A percentile compares a stretch with the other conserved stretches of the same genome.
Evolutionary conservation across 2,329 filamentous ascomycete species (phyloP).

Genomic region (Lachnellula occidentalis): DNA sequence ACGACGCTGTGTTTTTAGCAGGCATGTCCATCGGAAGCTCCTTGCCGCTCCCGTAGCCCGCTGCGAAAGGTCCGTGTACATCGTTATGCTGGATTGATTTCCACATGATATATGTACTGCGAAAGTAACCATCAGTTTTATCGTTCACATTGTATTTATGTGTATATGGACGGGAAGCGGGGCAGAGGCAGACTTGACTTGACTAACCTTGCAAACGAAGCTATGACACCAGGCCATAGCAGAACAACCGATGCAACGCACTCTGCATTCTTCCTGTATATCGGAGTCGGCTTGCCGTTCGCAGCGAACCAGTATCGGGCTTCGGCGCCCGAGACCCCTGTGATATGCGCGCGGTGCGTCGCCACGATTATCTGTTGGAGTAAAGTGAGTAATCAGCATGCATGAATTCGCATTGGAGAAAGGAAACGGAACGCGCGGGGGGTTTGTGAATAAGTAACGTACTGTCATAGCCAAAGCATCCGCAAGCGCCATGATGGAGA

Average conservation of each 20-base stretch:
- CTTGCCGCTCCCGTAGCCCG: conserved; percentile 15
- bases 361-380: conserved; percentile 39
- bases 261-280: conserved; percentile 44
- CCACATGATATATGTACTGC: conserved; percentile 33
- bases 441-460: conserved; percentile 3
- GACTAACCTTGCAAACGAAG: conserved; percentile 41
- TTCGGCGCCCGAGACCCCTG: conserved; percentile 30
- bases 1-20: not conserved
- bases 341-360: conserved; percentile 39
- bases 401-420: too few species aligned
- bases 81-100: conserved; percentile 33
- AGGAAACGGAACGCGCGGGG: not conserved
- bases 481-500: conserved; percentile 42
- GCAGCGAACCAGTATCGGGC: conserved; percentile 29
- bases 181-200: too few species aligned
- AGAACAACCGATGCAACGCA: conserved; percentile 47
- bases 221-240: conserved; percentile 46
- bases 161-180: too few species aligned
- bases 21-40: conserved; percentile 15
- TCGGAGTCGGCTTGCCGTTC: conserved; percentile 33
- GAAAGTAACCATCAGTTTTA: not conserved
- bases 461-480: conserved; percentile 44
- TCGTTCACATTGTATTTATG: too few species aligned
- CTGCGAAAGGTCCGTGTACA: conserved; percentile 25
- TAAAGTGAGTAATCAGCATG: not conserved